phyloP scores from a whole-genome alignment of 2,329 filamentous ascomycete species.

The Botrytis deweyae region DNA sequence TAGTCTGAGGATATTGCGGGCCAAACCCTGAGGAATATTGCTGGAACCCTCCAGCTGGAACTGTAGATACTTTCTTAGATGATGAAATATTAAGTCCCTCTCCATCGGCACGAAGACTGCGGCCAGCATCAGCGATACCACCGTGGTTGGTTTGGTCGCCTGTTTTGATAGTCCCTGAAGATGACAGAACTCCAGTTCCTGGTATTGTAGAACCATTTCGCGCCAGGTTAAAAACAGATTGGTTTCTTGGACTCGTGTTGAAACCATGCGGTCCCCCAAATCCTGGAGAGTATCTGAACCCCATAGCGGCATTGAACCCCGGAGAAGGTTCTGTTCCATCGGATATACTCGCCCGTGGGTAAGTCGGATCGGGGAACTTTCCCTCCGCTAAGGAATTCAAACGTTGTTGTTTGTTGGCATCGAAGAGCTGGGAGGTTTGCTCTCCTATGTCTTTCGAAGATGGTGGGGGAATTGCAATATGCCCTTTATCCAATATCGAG shows the following conservation, averaged over 20 bases:
- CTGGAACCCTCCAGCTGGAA: neutral
- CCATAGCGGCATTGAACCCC: conserved; percentile 13
- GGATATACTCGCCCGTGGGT: conserved; percentile 17
- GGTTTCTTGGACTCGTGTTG: neutral
- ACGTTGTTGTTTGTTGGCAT: conserved; percentile 10
- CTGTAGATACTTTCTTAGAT: neutral
- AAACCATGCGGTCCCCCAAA: conserved; percentile 18
- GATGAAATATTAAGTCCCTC: neutral
- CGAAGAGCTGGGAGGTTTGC: conserved; percentile 7
- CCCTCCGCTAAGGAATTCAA: neutral
- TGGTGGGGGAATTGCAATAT: conserved; percentile 12
- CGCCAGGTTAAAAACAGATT: neutral
- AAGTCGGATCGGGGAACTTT: conserved; percentile 18
- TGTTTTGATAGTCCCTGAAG: neutral
- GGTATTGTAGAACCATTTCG: neutral
- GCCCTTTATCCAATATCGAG: neutral
- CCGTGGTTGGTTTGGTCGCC: neutral
- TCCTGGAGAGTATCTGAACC: conserved; percentile 18
- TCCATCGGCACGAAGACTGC: neutral
- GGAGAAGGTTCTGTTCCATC: neutral
- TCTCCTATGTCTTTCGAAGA: conserved; percentile 13
- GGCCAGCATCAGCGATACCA: neutral
- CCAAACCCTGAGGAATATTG: neutral
- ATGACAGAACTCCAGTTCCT: neutral
- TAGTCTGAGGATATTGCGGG: neutral